Conservation (phyloP, 768 basidiomycete genomes). For the Lanmaoa pseudosensibilis region DNA sequence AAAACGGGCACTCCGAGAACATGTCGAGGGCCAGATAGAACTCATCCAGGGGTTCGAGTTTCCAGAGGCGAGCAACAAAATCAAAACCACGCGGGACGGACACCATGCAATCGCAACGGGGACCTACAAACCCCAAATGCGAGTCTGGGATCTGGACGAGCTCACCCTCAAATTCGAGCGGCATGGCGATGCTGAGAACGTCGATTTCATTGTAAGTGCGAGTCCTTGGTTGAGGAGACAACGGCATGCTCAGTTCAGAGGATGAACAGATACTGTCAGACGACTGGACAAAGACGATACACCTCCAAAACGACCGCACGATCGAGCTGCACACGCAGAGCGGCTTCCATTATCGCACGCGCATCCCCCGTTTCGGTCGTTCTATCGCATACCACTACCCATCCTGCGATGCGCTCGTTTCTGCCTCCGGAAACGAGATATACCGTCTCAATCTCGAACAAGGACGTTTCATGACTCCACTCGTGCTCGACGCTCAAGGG, state of each 20-base stretch:
- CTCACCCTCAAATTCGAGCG: slow-evolving; percentile 93
- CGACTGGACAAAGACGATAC: slow-evolving; percentile 99
- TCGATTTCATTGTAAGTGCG: slow-evolving; percentile 94
- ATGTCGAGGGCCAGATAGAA: slow-evolving; percentile 82
- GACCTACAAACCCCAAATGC: slow-evolving; percentile 96
- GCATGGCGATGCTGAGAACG: slow-evolving; percentile 94
- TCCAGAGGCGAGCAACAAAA: slow-evolving; percentile 90
- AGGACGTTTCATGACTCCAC: slow-evolving; percentile 87
- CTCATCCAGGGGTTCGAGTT: slow-evolving; percentile 97
- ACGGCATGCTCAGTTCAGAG: not conserved
- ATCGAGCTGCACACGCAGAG: slow-evolving; percentile 93
- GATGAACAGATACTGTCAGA: slow-evolving; percentile 81
- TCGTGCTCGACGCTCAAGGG: slow-evolving; percentile 53
- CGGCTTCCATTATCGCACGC: slow-evolving; percentile 87
- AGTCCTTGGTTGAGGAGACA: slow-evolving; percentile 31
- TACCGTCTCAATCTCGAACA: slow-evolving; percentile 95
- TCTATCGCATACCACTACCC: slow-evolving; percentile 91
- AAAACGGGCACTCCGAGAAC: slow-evolving; percentile 67
- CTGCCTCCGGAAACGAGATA: slow-evolving; percentile 82
- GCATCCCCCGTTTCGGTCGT: slow-evolving; percentile 94
- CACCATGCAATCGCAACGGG: slow-evolving; percentile 93
- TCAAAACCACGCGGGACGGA: slow-evolving; percentile 90
- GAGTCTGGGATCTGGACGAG: slow-evolving; percentile 93
- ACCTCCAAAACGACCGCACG: slow-evolving; percentile 94
- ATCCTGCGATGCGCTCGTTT: slow-evolving; percentile 86